Conservation (phyloP, 129 eudicot genomes). For the Arctium minus region DNA sequence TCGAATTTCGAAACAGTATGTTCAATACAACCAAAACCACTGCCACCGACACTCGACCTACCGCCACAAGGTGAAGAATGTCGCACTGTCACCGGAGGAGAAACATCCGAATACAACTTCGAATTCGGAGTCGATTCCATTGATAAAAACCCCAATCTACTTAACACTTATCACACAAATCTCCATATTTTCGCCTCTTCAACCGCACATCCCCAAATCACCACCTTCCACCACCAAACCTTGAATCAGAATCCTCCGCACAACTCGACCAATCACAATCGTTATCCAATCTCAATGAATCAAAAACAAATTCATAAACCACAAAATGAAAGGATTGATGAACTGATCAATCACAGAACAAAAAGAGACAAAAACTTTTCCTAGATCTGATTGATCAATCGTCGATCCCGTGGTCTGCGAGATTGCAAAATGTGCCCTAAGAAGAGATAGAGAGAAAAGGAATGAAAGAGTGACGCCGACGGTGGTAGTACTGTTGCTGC, state of each 20-base stretch:
- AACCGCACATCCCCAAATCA: conserved; percentile 15
- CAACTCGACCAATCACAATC: not conserved
- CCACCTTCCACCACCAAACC: conserved; percentile 11
- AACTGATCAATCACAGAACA: not conserved
- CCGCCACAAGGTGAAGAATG: conserved; percentile 20
- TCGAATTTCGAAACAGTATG: conserved; percentile 73
- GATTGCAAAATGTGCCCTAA: conserved; percentile 1
- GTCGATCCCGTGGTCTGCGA: not conserved
- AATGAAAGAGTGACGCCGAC: not conserved
- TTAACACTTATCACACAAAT: conserved; percentile 2
- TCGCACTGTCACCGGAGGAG: conserved; percentile 18
- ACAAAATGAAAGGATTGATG: not conserved
- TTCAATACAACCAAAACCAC: conserved; percentile 42
- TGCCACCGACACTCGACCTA: conserved; percentile 11
- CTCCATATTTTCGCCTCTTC: conserved; percentile 19
- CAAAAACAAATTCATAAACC: not conserved
- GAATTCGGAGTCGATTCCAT: conserved; percentile 25
- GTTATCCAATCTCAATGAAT: not conserved
- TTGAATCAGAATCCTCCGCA: conserved; percentile 7
- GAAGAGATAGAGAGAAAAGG: not conserved
- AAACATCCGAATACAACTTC: conserved; percentile 20
- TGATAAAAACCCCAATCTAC: conserved; percentile 13
- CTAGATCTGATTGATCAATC: conserved; percentile 19
- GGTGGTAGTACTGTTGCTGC: not conserved
- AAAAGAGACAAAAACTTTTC: not conserved